Conservation (phyloP, 2,329 filamentous ascomycete species). For the Diplodia mutila region DNA sequence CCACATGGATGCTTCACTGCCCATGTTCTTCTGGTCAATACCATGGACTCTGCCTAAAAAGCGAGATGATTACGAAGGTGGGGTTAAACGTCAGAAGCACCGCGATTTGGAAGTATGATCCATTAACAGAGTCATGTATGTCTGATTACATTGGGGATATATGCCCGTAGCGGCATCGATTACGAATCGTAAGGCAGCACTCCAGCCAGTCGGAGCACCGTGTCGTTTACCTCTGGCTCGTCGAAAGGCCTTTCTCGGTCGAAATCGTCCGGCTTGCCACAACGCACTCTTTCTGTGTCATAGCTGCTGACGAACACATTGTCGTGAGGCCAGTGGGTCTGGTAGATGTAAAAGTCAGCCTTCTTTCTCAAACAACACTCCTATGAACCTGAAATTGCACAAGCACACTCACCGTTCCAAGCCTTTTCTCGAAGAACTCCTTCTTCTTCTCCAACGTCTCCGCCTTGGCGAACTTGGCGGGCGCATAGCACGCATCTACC, state of each 20-base stretch:
- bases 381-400: too few relatives aligned
- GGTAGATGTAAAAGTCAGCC: background rate
- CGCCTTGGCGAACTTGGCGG: slow-evolving; percentile 5
- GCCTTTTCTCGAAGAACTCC: slow-evolving; percentile 26
- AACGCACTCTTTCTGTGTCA: background rate
- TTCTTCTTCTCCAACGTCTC: slow-evolving; percentile 31
- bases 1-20: too few relatives aligned
- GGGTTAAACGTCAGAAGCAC: too few relatives aligned
- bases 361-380: too few relatives aligned
- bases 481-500: slow-evolving; percentile 18
- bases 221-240: slow-evolving; percentile 14
- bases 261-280: slow-evolving; percentile 6
- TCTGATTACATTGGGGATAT: too few relatives aligned
- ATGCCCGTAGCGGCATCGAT: too few relatives aligned
- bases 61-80: too few relatives aligned
- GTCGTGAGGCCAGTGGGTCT: slow-evolving; percentile 24
- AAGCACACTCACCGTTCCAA: slow-evolving; percentile 12
- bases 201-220: slow-evolving; percentile 4
- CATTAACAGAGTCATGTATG: too few relatives aligned
- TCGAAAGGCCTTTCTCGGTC: background rate
- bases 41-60: too few relatives aligned
- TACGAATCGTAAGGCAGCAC: slow-evolving; percentile 6
- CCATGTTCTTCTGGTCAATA: too few relatives aligned
- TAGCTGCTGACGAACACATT: slow-evolving; percentile 12
- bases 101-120: too few relatives aligned